Percentiles rank a stretch among this genome's conserved stretches.
phyloP scores from a whole-genome alignment of 2,329 filamentous ascomycete genomes.

The Aspergillus pseudoterreus region DNA sequence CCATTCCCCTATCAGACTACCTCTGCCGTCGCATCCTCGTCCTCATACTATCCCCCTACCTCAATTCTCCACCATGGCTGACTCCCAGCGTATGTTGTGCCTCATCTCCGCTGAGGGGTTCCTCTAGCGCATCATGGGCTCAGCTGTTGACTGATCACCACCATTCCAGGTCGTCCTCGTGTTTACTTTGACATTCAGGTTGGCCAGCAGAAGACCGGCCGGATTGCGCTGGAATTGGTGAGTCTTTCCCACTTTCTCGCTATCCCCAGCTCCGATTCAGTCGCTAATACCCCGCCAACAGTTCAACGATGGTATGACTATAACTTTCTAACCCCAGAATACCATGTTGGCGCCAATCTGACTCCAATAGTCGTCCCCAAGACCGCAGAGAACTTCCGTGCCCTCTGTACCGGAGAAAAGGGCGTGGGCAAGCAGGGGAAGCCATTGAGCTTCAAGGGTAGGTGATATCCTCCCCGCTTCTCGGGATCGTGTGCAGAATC shows the following conservation, averaged over 20 bases:
- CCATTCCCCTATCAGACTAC: slow-evolving; percentile 1
- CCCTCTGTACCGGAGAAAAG: slow-evolving; percentile 92
- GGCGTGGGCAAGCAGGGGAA: slow-evolving; percentile 76
- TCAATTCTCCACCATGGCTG: slow-evolving; percentile 29
- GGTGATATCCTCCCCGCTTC: slow-evolving; percentile 8
- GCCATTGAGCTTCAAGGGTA: slow-evolving; percentile 82
- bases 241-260: slow-evolving; percentile 25
- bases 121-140: slow-evolving; percentile 3
- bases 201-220: slow-evolving; percentile 67
- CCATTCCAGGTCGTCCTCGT: slow-evolving; percentile 58
- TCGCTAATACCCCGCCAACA: slow-evolving; percentile 22
- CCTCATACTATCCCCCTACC: background rate
- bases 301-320: slow-evolving; percentile 46
- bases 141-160: slow-evolving; percentile 12
- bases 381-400: slow-evolving; percentile 94
- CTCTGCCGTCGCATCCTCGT: background rate
- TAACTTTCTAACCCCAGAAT: background rate
- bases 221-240: slow-evolving; percentile 82
- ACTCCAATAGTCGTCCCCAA: slow-evolving; percentile 75
- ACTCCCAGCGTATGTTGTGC: slow-evolving; percentile 30
- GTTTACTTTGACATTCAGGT: slow-evolving; percentile 94
- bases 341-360: slow-evolving; percentile 25
- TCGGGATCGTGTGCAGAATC: background rate
- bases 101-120: slow-evolving; percentile 22
- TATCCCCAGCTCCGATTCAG: background rate